A percentile compares a stretch with the other conserved stretches of the same genome.
Conservation (phyloP, 2,329 filamentous ascomycete species). For the Aspergillus phoenicis region DNA sequence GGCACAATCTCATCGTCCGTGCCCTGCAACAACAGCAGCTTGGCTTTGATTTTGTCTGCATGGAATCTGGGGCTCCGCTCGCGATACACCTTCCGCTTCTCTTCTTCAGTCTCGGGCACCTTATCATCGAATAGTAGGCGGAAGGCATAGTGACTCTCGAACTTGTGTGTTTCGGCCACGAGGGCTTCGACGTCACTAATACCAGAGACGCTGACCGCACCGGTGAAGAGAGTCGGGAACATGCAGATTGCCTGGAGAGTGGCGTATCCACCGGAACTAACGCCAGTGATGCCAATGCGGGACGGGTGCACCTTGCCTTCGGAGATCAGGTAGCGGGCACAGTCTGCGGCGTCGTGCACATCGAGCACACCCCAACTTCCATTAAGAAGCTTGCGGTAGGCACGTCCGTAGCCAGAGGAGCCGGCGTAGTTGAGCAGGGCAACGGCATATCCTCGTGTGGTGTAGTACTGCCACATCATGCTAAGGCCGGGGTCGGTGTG, state of each 20-base stretch:
- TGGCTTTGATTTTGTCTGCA: conserved; percentile 52
- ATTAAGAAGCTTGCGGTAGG: conserved; percentile 54
- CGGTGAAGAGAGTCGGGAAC: conserved; percentile 52
- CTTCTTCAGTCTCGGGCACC: conserved; percentile 43
- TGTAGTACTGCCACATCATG: conserved; percentile 55
- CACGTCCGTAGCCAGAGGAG: conserved; percentile 54
- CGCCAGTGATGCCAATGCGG: conserved; percentile 54
- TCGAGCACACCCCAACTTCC: conserved; percentile 56
- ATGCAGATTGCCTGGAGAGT: conserved; percentile 54
- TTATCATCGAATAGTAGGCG: conserved; percentile 47
- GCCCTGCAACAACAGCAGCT: conserved; percentile 61
- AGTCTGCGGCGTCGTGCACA: conserved; percentile 53
- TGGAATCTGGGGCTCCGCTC: conserved; percentile 55
- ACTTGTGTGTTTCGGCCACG: conserved; percentile 56
- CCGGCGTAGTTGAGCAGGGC: conserved; percentile 57
- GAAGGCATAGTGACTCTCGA: conserved; percentile 58
- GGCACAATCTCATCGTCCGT: conserved; percentile 61
- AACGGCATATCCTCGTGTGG: conserved; percentile 57
- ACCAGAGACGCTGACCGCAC: conserved; percentile 54
- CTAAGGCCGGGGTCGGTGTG: conserved; percentile 49
- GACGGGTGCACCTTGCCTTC: conserved; percentile 41
- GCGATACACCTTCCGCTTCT: conserved; percentile 36
- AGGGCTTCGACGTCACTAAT: conserved; percentile 55
- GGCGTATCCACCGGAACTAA: conserved; percentile 58
- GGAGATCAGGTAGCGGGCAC: conserved; percentile 46